Evolutionary conservation across 345 rosid genomes (phyloP).

Genomic region (Gossypium arboreum): DNA sequence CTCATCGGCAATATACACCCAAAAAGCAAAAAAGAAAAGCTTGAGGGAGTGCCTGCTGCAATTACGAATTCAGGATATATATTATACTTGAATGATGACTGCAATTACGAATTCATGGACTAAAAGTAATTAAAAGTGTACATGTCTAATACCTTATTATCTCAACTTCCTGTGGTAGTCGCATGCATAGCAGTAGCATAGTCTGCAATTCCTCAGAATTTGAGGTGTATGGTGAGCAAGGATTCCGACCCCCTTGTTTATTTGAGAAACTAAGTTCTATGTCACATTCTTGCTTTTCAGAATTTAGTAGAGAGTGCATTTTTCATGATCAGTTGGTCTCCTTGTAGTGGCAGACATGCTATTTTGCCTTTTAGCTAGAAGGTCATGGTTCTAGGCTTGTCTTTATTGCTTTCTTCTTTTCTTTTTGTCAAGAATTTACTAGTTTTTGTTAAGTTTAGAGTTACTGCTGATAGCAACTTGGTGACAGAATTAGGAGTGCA

Average conservation of each 20-base stretch:
- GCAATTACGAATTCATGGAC: neutral
- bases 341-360: neutral
- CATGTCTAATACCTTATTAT: neutral
- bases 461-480: neutral
- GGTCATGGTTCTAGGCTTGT: constrained; percentile 1
- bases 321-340: neutral
- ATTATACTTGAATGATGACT: neutral
- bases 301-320: neutral
- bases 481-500: neutral
- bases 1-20: neutral
- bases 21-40: neutral
- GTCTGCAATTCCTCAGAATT: neutral
- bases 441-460: neutral
- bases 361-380: neutral
- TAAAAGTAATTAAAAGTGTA: neutral
- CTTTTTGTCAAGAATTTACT: neutral
- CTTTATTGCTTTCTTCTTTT: neutral
- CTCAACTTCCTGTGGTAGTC: neutral
- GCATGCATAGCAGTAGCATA: neutral
- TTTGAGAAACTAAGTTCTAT: neutral
- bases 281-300: neutral
- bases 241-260: neutral
- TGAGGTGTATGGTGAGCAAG: neutral
- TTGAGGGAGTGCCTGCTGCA: neutral
- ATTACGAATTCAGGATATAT: neutral